Percentiles rank a stretch among this genome's conserved stretches.
Conservation (phyloP, 176 grass and related monocot genomes). For the Ensete ventricosum region DNA sequence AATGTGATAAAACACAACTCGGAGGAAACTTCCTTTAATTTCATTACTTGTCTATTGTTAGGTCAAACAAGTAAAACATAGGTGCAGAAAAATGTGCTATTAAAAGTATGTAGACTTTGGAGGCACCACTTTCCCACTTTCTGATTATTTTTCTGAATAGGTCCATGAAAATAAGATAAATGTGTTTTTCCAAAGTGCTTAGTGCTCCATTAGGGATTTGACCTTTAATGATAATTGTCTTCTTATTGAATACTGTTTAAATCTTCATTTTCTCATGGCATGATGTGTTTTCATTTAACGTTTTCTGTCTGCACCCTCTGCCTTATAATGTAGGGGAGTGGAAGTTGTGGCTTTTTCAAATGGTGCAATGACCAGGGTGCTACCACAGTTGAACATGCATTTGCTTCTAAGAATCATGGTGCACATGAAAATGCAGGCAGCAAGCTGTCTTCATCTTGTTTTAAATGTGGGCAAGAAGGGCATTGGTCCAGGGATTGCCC, state of each 20-base stretch:
- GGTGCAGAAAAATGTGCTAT: not conserved
- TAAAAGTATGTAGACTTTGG: not conserved
- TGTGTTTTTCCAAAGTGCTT: too few species aligned
- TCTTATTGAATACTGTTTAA: too few species aligned
- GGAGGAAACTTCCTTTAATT: not conserved
- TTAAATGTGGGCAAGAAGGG: constrained; percentile 59
- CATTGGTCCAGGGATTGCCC: constrained; percentile 77
- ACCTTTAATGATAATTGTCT: too few species aligned
- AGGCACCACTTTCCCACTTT: not conserved
- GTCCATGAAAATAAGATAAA: too few species aligned
- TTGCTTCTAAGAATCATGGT: constrained; percentile 27
- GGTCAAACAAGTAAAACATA: not conserved
- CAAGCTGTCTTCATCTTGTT: constrained; percentile 52
- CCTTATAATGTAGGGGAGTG: constrained; percentile 28
- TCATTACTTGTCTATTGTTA: not conserved
- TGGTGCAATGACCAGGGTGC: constrained; percentile 45
- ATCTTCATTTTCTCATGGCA: too few species aligned
- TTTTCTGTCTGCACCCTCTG: not conserved
- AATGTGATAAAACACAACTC: not conserved
- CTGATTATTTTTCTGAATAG: not conserved
- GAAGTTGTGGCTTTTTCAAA: constrained; percentile 62
- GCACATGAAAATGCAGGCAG: constrained; percentile 12
- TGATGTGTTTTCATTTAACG: too few species aligned
- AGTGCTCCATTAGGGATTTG: too few species aligned
- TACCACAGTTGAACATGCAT: constrained; percentile 20